Base-by-base conservation (phyloP, 441 rosid genomes). In the Sinapis alba region DNA sequence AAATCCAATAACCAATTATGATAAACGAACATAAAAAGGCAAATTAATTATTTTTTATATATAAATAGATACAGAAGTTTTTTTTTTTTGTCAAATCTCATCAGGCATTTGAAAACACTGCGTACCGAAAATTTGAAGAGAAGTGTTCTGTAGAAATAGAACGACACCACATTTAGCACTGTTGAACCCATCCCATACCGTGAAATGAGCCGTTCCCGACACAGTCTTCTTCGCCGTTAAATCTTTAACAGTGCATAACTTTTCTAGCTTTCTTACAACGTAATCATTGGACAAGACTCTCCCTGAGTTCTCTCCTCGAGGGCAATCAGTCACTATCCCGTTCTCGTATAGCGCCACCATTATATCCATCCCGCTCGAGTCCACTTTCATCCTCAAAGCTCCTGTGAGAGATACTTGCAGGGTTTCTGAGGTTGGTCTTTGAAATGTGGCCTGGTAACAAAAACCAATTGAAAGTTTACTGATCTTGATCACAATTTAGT, bases 301-400 rank as follows among this genome's bases (percentile, higher is more conserved):
- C 6, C 93, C 97, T 75, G 84, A 86, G 82, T 91, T 94, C 68
- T 91, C 98, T 45, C 98, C 97, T 3, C n/a, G 28, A 0, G 83
- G 86, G 47, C 93, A 90, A 80, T 94, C 86, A 0, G 68, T 91
- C 64, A 90, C 85, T 62, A 91, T 56, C 26, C 96, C 91, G 30
- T 63, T 87, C 80, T 94, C 96, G 60, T 89, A 88, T 8, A 94
- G 79, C 8, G 96, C 97, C 81, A 91, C 92, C 96, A 91, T 86
- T 60, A 94, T 63, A 27, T 84, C 84, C 7, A 80, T 89, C 8
- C 90, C 96, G 19, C 77, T 71, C 56, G 78, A 80, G 56, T 91
- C 96, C 43, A 87, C 81, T 64, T 90, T 91, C 12, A 76, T 78
- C 67, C 91, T 83, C 71, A 91, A 65, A 1, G 90, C 69, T 74